Base-by-base conservation (phyloP, 2,329 filamentous ascomycete genomes). In the Fusarium aywerte region DNA sequence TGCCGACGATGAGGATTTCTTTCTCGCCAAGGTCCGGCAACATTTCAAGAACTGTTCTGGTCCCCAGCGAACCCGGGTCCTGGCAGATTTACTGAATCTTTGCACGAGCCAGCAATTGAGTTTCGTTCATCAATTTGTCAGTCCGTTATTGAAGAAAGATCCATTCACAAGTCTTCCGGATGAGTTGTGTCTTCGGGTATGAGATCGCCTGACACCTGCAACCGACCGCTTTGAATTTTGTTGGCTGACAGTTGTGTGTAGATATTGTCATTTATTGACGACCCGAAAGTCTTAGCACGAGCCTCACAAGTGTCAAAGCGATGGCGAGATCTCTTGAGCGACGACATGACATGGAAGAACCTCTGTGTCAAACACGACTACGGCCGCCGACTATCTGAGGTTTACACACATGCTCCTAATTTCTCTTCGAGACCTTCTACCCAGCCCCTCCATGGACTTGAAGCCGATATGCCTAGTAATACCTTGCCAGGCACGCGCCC, bases 281-380 rank as follows among this genome's bases (percentile, higher is more conserved):
- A 99, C 75, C 94, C 96, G 2, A 96, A 94, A 76, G 96, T 96
- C 4, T 85, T 99, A 44, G 95, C 94, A 36, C 87, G 96, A 76
- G 92, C 96, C 51, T 97, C 95, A 7, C 95, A 98, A 77, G 96
- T 99, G n/a, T 99, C 96, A 53, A 89, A 89, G 68, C 87, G 94
- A 77, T 99, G 96, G 96, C 88, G 92, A 66, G 94, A 97, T 78
- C 85, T 99, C 9, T 85, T 99, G 48, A 95, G 91, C 75, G 96
- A 99, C 77, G 96, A 99, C 78, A 94, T 97, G 80, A 97, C 96
- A 1, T 99, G 96, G 96, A 97, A 97, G 82, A 93, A 96, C 64
- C 85, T 99, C 20, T 98, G 95, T 77, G 93, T 96, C 68, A 97
- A 97, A 80, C 95, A 97, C 77, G 93, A 96, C 64, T 99, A 97